These are phyloP conservation scores for Fusarium brachygibbosum DNA, from an alignment of 2,329 filamentous ascomycete species.

Conservation along the genomic window DNA sequence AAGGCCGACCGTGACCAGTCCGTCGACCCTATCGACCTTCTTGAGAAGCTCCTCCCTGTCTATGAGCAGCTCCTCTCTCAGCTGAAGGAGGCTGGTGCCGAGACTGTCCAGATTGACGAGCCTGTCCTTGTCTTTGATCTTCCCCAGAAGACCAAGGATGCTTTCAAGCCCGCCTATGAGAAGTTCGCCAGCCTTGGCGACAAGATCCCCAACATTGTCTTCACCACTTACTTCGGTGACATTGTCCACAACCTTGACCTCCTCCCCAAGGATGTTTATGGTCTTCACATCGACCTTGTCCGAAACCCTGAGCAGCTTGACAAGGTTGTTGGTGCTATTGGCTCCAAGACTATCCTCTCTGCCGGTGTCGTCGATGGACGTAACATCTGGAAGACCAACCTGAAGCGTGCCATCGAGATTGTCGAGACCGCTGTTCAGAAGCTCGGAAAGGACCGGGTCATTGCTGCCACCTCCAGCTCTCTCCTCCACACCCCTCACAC, in stretches of 20 bases:
- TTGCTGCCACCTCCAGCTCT: conserved; percentile 96
- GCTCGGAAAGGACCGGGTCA: conserved; percentile 96
- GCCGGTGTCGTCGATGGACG: conserved; percentile 97
- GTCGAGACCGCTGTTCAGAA: conserved; percentile 92
- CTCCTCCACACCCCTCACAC: conserved; percentile 99
- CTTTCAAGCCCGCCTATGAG: conserved; percentile 98
- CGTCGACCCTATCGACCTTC: conserved; percentile 92
- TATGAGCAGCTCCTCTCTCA: conserved; percentile 93
- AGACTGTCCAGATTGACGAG: conserved; percentile 98
- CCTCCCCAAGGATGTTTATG: conserved; percentile 83
- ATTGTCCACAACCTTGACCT: conserved; percentile 99
- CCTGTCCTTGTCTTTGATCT: conserved; percentile 96
- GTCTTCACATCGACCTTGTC: conserved; percentile 94
- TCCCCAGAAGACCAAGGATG: conserved; percentile 88
- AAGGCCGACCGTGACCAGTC: conserved; percentile 97
- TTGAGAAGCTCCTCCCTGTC: conserved; percentile 92
- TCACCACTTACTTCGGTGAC: conserved; percentile 99
- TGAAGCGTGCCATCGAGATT: conserved; percentile 92
- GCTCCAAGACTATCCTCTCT: conserved; percentile 90
- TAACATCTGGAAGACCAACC: conserved; percentile 99
- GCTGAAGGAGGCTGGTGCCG: conserved; percentile 96
- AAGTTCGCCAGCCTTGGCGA: conserved; percentile 82
- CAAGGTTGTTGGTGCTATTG: conserved; percentile 83
- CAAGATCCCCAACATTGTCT: conserved; percentile 87
- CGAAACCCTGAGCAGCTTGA: conserved; percentile 98